These are phyloP conservation scores for Tausonia pullulans DNA, from an alignment of 1,284 basidiomycete species.

Conservation along the genomic window DNA sequence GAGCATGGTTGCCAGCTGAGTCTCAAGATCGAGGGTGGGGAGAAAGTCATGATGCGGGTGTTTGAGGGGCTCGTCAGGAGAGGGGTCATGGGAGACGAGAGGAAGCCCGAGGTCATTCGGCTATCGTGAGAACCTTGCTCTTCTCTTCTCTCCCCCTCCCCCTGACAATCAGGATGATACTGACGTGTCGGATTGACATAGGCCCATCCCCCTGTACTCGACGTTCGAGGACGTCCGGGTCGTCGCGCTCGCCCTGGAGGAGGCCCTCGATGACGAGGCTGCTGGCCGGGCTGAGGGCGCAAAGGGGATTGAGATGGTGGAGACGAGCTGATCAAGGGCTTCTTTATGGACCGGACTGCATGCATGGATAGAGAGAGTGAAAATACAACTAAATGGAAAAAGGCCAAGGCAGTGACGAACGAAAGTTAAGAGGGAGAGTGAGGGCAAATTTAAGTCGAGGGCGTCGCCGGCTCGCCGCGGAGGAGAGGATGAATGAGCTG, in stretches of 20 bases:
- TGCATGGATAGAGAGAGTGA: no score
- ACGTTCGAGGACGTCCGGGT: conserved; percentile 61
- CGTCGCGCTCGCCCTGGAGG: conserved; percentile 53
- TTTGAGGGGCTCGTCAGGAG: conserved; percentile 48
- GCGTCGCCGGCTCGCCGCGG: conserved; percentile 1
- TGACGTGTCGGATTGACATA: conserved; percentile 19
- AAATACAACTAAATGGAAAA: no score
- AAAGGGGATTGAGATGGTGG: not conserved
- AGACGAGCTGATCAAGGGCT: not conserved
- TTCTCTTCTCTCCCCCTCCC: not conserved
- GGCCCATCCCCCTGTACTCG: conserved; percentile 76
- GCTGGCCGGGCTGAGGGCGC: not conserved
- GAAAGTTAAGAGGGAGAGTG: no score
- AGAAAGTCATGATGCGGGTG: conserved; percentile 58
- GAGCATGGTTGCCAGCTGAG: conserved; percentile 34
- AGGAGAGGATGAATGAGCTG: conserved; percentile 40
- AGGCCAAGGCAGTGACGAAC: no score
- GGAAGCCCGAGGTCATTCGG: conserved; percentile 79
- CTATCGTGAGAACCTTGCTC: conserved; percentile 30
- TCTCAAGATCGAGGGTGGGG: conserved; percentile 41
- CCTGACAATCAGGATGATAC: not conserved
- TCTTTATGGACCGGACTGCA: no score
- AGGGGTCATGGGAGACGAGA: conserved; percentile 81
- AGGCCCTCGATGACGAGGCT: conserved; percentile 31
- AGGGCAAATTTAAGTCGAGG: no score